Evolutionary conservation across 208 protist genomes (phyloP).

Genomic region (Naegleria fowleri): DNA sequence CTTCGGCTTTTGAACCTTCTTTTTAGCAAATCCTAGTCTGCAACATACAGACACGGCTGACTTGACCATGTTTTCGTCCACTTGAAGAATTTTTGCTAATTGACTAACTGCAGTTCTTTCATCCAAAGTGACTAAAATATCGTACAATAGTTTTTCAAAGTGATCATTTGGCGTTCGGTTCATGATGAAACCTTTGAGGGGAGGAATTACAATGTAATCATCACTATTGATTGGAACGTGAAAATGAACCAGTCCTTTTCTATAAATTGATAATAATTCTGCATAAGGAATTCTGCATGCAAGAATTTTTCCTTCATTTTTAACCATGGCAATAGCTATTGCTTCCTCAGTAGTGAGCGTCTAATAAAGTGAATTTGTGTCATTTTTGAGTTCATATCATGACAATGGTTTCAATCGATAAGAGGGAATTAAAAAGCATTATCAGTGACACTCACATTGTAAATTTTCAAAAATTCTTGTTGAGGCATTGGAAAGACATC

Average conservation of each 20-base stretch:
- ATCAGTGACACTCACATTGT: not conserved
- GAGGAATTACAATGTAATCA: constrained; percentile 79
- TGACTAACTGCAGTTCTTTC: constrained; percentile 79
- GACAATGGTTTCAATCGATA: too few relatives aligned
- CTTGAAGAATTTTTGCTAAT: constrained; percentile 78
- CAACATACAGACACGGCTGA: constrained; percentile 75
- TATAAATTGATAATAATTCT: constrained; percentile 61
- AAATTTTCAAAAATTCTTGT: constrained; percentile 27
- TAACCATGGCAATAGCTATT: not conserved
- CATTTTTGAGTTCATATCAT: too few relatives aligned
- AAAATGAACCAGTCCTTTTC: constrained; percentile 74
- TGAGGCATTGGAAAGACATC: not conserved
- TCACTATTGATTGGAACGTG: constrained; percentile 71
- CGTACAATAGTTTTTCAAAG: constrained; percentile 89
- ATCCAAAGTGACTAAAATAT: constrained; percentile 87
- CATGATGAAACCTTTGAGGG: constrained; percentile 92
- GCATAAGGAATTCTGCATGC: constrained; percentile 55
- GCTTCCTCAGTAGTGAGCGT: not conserved
- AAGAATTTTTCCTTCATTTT: constrained; percentile 40
- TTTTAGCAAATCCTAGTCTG: constrained; percentile 76
- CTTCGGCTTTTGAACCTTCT: constrained; percentile 43
- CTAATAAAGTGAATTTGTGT: constrained; percentile 15
- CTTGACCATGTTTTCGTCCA: constrained; percentile 77
- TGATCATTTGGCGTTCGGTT: constrained; percentile 87
- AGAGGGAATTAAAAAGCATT: too few relatives aligned